Evolutionary conservation across 1,139 yeast genomes (phyloP).

Genomic region (Candida gigantensis): DNA sequence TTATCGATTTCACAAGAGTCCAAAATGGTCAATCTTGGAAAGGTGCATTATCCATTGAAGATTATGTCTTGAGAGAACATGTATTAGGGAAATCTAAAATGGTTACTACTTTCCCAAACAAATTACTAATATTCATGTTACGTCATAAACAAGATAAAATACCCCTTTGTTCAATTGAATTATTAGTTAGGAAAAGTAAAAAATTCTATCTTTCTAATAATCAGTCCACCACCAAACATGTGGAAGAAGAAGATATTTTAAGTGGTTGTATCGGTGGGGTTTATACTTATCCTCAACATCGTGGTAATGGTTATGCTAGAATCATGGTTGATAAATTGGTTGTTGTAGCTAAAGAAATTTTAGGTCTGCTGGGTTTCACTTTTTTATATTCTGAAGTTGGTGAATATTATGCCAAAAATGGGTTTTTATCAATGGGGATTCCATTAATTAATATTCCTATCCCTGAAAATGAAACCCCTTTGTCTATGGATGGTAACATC

Average conservation of each 20-base stretch:
- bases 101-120: conserved; percentile 20
- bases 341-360: conserved; percentile 21
- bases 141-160: conserved; percentile 21
- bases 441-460: conserved; percentile 31
- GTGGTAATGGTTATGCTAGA: conserved; percentile 68
- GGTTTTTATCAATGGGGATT: conserved; percentile 54
- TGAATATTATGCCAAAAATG: conserved; percentile 59
- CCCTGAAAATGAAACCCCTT: neutral
- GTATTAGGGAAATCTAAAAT: conserved; percentile 42
- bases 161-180: conserved; percentile 38
- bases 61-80: conserved; percentile 54
- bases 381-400: conserved; percentile 75
- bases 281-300: conserved; percentile 54
- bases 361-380: conserved; percentile 43
- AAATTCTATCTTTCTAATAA: too few relatives aligned
- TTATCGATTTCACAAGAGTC: conserved; percentile 48
- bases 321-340: conserved; percentile 55
- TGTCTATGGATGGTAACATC: neutral
- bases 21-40: conserved; percentile 58
- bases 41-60: conserved; percentile 44
- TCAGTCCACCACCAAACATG: conserved; percentile 18
- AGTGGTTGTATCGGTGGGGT: conserved; percentile 66
- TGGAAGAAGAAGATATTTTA: conserved; percentile 27
- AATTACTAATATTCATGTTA: conserved; percentile 34
- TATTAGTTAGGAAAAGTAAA: conserved; percentile 36